Percentiles rank a stretch among this genome's conserved stretches.
These are phyloP conservation scores for Saccharomyces paradoxus DNA, from an alignment of 805 yeast species.

Conservation along the genomic window DNA sequence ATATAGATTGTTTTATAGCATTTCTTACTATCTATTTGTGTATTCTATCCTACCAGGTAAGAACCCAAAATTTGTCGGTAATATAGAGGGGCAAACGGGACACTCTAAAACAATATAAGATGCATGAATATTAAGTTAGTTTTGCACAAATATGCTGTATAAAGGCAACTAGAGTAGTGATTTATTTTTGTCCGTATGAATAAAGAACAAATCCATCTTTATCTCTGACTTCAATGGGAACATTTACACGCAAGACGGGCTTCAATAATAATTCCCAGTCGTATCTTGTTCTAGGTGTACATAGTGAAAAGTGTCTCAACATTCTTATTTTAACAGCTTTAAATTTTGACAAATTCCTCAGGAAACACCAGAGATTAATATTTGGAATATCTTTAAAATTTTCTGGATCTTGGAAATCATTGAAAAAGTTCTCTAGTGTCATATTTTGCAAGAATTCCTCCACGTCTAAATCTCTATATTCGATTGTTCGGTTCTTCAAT, in stretches of 20 bases:
- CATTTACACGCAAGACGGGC: constrained; percentile 30
- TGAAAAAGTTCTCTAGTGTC: constrained; percentile 13
- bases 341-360: constrained; percentile 27
- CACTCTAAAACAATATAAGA: neutral
- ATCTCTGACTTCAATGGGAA: constrained; percentile 32
- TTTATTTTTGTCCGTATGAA: constrained; percentile 21
- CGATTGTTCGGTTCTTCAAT: neutral
- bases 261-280: constrained; percentile 34
- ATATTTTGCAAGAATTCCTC: constrained; percentile 7
- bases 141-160: neutral
- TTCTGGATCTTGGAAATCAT: constrained; percentile 22
- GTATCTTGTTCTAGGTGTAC: constrained; percentile 32
- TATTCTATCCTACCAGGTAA: neutral
- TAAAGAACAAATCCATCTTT: constrained; percentile 38
- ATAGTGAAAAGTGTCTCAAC: constrained; percentile 32
- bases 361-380: constrained; percentile 30
- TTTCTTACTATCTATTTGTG: neutral
- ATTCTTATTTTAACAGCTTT: constrained; percentile 31
- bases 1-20: neutral
- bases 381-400: constrained; percentile 31
- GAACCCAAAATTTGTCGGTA: neutral
- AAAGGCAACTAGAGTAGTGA: neutral
- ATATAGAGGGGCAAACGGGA: neutral
- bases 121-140: neutral
- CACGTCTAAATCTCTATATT: constrained; percentile 1